phyloP scores from a whole-genome alignment of 2,329 filamentous ascomycete species.

The Fusarium sp. region DNA sequence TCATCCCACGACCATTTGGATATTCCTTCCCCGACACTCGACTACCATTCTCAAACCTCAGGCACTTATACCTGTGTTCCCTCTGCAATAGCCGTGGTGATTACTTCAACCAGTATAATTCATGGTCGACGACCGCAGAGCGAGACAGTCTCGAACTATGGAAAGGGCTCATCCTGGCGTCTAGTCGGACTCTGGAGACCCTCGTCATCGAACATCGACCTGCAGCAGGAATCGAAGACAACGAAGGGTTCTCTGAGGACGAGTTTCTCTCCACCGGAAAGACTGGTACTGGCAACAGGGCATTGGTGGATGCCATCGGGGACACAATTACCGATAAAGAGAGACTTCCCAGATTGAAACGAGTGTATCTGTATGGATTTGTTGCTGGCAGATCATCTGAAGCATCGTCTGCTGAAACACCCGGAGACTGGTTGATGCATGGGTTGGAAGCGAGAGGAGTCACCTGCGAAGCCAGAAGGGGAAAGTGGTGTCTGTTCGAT shows the following conservation, averaged over 20 bases:
- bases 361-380: constrained; percentile 14
- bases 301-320: neutral
- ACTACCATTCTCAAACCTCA: neutral
- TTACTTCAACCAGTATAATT: constrained; percentile 10
- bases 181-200: constrained; percentile 1
- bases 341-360: neutral
- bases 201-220: constrained; percentile 26
- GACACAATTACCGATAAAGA: neutral
- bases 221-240: constrained; percentile 6
- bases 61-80: constrained; percentile 6
- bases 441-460: neutral
- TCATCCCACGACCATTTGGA: constrained; percentile 16
- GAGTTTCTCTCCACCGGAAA: constrained; percentile 6
- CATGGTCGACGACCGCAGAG: constrained; percentile 17
- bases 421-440: neutral
- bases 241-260: constrained; percentile 9
- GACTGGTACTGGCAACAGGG: neutral
- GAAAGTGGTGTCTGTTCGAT: constrained; percentile 19
- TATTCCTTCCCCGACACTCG: neutral
- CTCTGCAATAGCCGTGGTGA: neutral
- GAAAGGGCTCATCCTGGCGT: neutral
- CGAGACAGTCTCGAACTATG: neutral
- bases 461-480: neutral
- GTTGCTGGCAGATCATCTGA: neutral
- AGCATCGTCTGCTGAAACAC: neutral